Evolutionary conservation across 2,329 filamentous ascomycete species (phyloP), one percentile per base, ranked within the genome.

Genomic region (Hymenotorrendiella dingleyae): DNA sequence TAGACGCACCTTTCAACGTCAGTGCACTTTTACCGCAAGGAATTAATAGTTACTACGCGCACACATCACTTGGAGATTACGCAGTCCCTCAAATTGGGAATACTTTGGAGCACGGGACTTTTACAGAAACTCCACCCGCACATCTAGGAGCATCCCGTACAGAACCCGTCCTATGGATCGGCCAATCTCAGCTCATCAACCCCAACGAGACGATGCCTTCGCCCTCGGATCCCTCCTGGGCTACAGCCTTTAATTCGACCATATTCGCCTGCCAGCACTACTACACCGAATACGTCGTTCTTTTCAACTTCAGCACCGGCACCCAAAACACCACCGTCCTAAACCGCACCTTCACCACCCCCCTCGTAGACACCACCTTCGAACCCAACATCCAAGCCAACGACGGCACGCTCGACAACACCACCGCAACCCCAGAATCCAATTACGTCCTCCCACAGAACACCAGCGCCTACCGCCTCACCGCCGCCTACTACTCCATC

Each of bases 331-430:
- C 38, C 12, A 40, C n/a, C n/a, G 38, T 34, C 20, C 32, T 29
- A 11, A 30, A 39, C 19, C 38, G 29, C 10, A 27, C 22, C 9
- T 40, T 24, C 22, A 9, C 34, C 9, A n/a, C 17, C 10, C 38
- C 38, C 12, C 35, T 42, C 8, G 17, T 35, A 19, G 19, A 42
- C 21, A 42, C 39, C 8, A n/a, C 8, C 12, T 36, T 35, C 14
- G 11, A 28, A 6, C 39, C 29, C 19, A 17, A 22, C 12, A 16
- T 19, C 10, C 16, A 34, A 21, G 39, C 39, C 9, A 36, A 42
- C 12, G 39, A 42, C 23, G 39, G 39, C n/a, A 42, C 39, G 22
- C 20, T 10, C 24, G 39, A 42, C 23, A 42, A 42, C 9, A 35
- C 32, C 4, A 35, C 22, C 2, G 39, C 39, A 10, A 14, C 32